These are phyloP conservation scores for Hyaloscypha finlandica DNA, from an alignment of 495 filamentous ascomycete species.

Conservation along the genomic window DNA sequence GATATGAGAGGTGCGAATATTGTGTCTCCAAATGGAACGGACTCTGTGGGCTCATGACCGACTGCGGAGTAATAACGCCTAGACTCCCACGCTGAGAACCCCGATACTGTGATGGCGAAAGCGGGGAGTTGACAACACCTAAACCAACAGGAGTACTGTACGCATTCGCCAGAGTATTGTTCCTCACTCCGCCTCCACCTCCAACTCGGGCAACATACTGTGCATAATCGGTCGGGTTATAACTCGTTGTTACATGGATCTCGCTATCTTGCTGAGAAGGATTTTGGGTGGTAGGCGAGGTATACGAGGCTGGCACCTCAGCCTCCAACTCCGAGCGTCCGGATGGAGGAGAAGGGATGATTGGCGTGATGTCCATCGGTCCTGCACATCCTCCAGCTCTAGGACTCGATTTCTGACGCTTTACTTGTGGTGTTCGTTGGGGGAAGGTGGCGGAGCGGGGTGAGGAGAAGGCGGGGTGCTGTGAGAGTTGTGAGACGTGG, in stretches of 20 bases:
- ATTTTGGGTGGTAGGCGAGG: background rate
- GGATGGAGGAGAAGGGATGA: background rate
- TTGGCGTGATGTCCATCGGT: background rate
- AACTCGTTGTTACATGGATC: background rate
- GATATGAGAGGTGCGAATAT: background rate
- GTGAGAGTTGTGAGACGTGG: conserved; percentile 16
- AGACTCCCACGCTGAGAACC: conserved; percentile 13
- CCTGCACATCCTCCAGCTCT: background rate
- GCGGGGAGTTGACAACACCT: conserved; percentile 8
- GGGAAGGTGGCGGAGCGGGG: background rate
- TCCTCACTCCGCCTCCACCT: background rate
- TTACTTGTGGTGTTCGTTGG: background rate
- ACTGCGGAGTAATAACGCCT: background rate
- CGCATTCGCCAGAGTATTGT: too few species aligned
- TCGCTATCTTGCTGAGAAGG: background rate
- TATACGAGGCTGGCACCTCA: conserved; percentile 14
- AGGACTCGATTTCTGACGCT: background rate
- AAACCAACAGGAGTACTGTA: too few species aligned
- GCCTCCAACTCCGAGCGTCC: conserved; percentile 14
- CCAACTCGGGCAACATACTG: background rate
- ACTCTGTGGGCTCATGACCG: background rate
- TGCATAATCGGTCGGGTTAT: background rate
- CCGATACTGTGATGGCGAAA: too few species aligned
- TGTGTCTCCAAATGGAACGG: background rate
- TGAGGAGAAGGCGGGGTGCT: conserved; percentile 20